Conservation (phyloP, 148 eudicot species). For the Pouteria glomerata region DNA sequence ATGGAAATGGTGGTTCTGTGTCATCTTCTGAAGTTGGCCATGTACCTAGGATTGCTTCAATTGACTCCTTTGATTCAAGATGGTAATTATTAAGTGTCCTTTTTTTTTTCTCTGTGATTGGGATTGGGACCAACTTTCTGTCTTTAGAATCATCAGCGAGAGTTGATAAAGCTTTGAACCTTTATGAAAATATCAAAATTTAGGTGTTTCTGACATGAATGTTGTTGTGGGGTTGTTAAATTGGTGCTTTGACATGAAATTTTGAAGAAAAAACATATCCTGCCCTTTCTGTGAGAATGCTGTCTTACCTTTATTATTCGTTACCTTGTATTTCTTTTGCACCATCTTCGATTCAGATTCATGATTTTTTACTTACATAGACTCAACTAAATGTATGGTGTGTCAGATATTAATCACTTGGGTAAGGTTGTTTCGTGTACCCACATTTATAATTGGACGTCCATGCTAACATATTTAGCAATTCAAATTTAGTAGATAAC, state of each 20-base stretch:
- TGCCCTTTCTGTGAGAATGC: no score
- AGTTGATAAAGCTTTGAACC: not conserved
- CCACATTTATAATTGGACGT: no score
- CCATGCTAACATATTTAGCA: no score
- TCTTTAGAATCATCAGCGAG: not conserved
- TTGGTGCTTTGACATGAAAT: not conserved
- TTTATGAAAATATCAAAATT: not conserved
- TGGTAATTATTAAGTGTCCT: slow-evolving; percentile 44
- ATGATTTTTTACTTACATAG: no score
- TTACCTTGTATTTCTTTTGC: no score
- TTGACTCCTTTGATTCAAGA: slow-evolving; percentile 95
- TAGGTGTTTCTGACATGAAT: not conserved
- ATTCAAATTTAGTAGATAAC: no score
- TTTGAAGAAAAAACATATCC: not conserved
- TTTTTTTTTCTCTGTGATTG: no score
- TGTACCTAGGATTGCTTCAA: slow-evolving; percentile 91
- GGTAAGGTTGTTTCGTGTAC: no score
- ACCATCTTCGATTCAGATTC: no score
- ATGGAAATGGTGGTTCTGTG: slow-evolving; percentile 51
- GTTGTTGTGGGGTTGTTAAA: not conserved
- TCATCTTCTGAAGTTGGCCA: slow-evolving; percentile 65
- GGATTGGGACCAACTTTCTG: slow-evolving; percentile 1
- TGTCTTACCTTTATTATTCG: no score
- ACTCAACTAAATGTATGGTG: no score
- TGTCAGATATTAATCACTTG: no score